phyloP scores from a whole-genome alignment of 1,284 basidiomycete species.

The Bondarzewia mesenterica region DNA sequence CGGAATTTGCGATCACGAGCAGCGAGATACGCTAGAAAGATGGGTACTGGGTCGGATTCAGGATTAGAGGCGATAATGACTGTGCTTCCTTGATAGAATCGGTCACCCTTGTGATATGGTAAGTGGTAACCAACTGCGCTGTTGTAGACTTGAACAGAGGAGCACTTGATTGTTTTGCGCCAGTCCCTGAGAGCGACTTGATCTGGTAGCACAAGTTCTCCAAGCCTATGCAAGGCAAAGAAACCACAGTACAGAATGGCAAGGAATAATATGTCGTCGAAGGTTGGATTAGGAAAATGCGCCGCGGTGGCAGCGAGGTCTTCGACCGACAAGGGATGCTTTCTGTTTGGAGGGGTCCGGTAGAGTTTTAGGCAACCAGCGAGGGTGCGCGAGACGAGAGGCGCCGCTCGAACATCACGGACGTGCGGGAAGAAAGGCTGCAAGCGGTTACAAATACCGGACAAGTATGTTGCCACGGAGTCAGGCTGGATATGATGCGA shows the following conservation, averaged over 20 bases:
- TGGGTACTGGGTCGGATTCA: no score
- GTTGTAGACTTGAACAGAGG: conserved; percentile 7
- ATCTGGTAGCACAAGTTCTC: conserved; percentile 17
- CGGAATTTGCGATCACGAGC: no score
- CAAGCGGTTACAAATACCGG: no score
- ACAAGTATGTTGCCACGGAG: no score
- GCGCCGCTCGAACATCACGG: conserved; percentile 13
- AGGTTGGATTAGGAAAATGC: conserved; percentile 1
- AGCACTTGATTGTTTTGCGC: conserved; percentile 15
- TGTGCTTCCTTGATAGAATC: conserved; percentile 19
- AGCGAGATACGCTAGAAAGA: no score
- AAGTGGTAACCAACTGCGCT: no score
- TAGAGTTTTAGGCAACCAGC: no score
- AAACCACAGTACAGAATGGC: conserved; percentile 21
- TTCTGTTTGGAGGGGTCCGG: conserved; percentile 16
- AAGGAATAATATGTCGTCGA: conserved; percentile 25
- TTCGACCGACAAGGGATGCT: conserved; percentile 17
- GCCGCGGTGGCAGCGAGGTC: conserved; percentile 10
- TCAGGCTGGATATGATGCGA: no score
- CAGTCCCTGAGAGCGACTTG: conserved; percentile 8
- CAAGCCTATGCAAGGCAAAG: conserved; percentile 21
- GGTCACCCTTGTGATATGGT: conserved; percentile 25
- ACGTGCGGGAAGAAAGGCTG: conserved; percentile 27
- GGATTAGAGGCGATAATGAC: conserved; percentile 12
- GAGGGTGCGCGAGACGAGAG: conserved; percentile 25